Evolutionary conservation across 225 moss, liverwort and hornwort species (phyloP), one percentile per base, ranked within the genome.

Genomic region (Bryum argenteum): DNA sequence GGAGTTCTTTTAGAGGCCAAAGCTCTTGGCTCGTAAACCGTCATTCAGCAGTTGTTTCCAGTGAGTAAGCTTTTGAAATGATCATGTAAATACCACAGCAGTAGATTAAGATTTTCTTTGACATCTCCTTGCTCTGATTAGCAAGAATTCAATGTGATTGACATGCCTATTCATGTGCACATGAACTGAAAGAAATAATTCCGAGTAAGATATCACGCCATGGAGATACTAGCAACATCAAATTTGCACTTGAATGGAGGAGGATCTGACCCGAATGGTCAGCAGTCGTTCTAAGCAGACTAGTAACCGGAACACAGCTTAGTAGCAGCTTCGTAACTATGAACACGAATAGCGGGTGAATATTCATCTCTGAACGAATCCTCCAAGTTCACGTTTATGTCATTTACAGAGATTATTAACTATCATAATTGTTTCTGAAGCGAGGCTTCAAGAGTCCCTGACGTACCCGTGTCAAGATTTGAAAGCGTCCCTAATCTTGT

Each of bases 1-100:
- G 11, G 40, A 17, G 53, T 8, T 0, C 11, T 63, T 57, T 42
- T 5, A 8, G 24, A 55, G 58, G 82, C 52, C 67, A 78, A 70
- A 67, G 75, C 75, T 78, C 67, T 67, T 75, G 67, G 75, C 66
- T 62, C 63, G 17, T 71, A 17, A 19, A 51, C 14, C 54, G 22
- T n/a, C n/a, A n/a, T n/a, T 44, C n/a, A 33, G 1, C 66, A 59
- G 37, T 28, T 43, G 11, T 16, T 33, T 12, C 38, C 19, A 3
- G 39, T 38, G 11, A 20, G 8, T 11, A 10, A 15, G 9, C 12
- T 16, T 47, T 5, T 26, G 23, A 12, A 60, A 26, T 3, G 39
- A 28, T 54, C 26, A 19, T 77, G 77, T 77, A 73, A 39, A 77
- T 60, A 70, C 17, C 45, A 33, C 45, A 58, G 19, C 23, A 22